A percentile compares a stretch with the other conserved stretches of the same genome.
Evolutionary conservation across 2,329 filamentous ascomycete species (phyloP).

Genomic region (Beauveria pseudobassiana): DNA sequence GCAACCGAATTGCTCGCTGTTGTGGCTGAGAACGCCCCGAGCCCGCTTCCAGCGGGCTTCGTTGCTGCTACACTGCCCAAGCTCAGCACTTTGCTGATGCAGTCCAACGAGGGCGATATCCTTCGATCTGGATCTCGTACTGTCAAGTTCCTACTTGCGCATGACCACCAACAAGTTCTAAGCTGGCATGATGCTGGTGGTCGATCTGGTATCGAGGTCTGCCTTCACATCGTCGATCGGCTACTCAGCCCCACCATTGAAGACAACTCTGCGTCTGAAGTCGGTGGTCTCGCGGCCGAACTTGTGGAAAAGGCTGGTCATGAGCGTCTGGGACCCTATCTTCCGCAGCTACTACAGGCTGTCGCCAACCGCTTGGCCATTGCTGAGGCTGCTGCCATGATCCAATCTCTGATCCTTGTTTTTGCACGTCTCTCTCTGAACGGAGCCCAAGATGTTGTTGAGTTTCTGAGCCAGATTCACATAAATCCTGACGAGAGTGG

Average conservation of each 20-base stretch:
- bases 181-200: conserved; percentile 74
- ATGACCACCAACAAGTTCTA: conserved; percentile 86
- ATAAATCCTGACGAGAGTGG: conserved; percentile 67
- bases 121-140: conserved; percentile 79
- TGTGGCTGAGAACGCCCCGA: conserved; percentile 72
- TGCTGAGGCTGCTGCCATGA: conserved; percentile 79
- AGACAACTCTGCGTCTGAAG: conserved; percentile 91
- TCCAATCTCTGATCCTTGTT: conserved; percentile 90
- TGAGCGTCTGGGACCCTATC: conserved; percentile 81
- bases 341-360: conserved; percentile 80
- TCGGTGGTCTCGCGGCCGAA: conserved; percentile 88
- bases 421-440: conserved; percentile 85
- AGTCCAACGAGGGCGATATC: conserved; percentile 78
- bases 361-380: conserved; percentile 79
- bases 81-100: conserved; percentile 72
- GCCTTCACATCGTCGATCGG: conserved; percentile 85
- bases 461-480: conserved; percentile 80
- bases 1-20: conserved; percentile 78
- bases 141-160: conserved; percentile 80
- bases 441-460: conserved; percentile 80
- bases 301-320: conserved; percentile 92
- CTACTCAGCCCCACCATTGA: conserved; percentile 78
- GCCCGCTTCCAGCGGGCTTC: conserved; percentile 81
- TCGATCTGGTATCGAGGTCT: conserved; percentile 79
- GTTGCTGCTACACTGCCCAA: conserved; percentile 82